phyloP scores from a whole-genome alignment of 768 basidiomycete species.

The Boletus reticuloceps region DNA sequence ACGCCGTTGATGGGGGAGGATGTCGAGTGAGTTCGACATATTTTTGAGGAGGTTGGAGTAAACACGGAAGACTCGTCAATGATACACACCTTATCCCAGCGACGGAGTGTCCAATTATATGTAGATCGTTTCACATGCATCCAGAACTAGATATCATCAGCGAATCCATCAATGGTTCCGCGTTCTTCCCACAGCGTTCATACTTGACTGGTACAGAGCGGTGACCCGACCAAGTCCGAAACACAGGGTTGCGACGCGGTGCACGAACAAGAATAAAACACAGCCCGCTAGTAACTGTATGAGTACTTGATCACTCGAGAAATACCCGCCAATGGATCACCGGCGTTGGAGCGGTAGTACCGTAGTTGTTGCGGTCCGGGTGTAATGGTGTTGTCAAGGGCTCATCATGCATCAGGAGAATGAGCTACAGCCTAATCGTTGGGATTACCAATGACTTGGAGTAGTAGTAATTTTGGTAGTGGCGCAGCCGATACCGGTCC shows the following conservation, averaged over 20 bases:
- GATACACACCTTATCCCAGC: slow-evolving; percentile 9
- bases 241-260: background rate
- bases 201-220: too few species aligned
- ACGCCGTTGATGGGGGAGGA: slow-evolving; percentile 7
- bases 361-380: background rate
- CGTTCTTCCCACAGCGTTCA: background rate
- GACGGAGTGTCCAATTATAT: background rate
- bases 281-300: background rate
- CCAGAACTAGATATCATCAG: slow-evolving; percentile 9
- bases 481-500: slow-evolving; percentile 7
- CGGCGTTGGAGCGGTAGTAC: background rate
- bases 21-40: slow-evolving; percentile 9
- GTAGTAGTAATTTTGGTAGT: background rate
- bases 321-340: background rate
- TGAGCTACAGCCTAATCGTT: too few species aligned
- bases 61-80: background rate
- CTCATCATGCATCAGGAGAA: too few species aligned
- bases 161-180: background rate
- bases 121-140: background rate
- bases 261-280: background rate
- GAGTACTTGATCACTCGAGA: too few species aligned
- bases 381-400: too few species aligned
- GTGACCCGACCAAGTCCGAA: background rate
- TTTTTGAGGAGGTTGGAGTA: background rate
- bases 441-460: background rate